Evolutionary conservation across 257 asterid species (phyloP).

Genomic region (Catharanthus roseus): DNA sequence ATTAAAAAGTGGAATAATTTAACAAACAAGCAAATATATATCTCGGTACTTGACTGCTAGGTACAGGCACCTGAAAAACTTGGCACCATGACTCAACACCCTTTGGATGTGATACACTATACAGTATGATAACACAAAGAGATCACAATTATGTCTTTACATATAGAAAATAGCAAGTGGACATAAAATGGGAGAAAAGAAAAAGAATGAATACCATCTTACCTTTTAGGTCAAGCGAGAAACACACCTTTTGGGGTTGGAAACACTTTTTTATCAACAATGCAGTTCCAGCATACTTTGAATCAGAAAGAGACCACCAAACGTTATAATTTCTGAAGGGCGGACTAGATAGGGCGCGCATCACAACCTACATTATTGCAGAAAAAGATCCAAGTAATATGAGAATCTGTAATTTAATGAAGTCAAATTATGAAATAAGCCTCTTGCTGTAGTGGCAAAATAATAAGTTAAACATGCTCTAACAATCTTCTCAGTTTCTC

Average conservation of each 20-base stretch:
- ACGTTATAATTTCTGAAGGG: constrained; percentile 65
- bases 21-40: neutral
- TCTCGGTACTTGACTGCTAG: neutral
- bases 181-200: neutral
- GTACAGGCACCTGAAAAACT: neutral
- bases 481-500: neutral
- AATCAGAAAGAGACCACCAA: constrained; percentile 98
- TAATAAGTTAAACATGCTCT: neutral
- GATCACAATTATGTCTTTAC: neutral
- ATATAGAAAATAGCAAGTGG: neutral
- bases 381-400: constrained; percentile 6
- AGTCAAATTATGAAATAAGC: neutral
- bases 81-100: neutral
- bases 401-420: neutral
- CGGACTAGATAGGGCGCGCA: constrained; percentile 65
- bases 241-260: constrained; percentile 64
- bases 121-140: neutral
- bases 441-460: neutral
- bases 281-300: constrained; percentile 95
- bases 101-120: neutral
- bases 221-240: constrained; percentile 84
- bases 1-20: neutral
- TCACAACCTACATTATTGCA: constrained; percentile 48
- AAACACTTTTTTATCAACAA: constrained; percentile 68
- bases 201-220: constrained; percentile 8